Percentiles rank a stretch among this genome's conserved stretches.
These are phyloP conservation scores for Alliaria petiolata DNA, from an alignment of 345 rosid genomes.

Conservation along the genomic window DNA sequence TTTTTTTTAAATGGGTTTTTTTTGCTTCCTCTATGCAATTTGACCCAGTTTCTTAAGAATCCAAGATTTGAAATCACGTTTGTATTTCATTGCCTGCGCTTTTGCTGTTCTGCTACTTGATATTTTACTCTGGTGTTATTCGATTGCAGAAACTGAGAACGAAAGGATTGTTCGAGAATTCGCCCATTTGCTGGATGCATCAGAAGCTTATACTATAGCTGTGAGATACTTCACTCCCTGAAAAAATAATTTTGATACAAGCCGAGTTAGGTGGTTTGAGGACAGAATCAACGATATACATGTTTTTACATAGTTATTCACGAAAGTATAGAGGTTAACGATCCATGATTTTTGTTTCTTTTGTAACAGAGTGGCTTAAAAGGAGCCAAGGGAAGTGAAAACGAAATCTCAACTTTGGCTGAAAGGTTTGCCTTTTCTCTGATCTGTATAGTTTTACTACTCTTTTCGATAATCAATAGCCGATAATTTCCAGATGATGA, in stretches of 20 bases:
- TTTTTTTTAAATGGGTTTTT: no score
- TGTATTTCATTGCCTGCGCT: not conserved
- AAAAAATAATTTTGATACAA: not conserved
- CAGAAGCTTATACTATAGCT: slow-evolving; percentile 37
- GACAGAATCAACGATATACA: not conserved
- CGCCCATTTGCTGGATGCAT: slow-evolving; percentile 60
- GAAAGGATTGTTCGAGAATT: slow-evolving; percentile 78
- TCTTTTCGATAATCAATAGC: not conserved
- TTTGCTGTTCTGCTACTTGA: not conserved
- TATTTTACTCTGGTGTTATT: slow-evolving; percentile 34
- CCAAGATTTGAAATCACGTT: not conserved
- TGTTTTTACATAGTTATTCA: not conserved
- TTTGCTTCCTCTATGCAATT: no score
- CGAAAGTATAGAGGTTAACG: not conserved
- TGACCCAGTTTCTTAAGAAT: not conserved
- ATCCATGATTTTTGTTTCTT: slow-evolving; percentile 6
- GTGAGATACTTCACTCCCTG: slow-evolving; percentile 36
- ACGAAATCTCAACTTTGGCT: slow-evolving; percentile 38
- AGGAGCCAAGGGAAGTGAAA: slow-evolving; percentile 11
- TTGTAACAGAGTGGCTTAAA: slow-evolving; percentile 36
- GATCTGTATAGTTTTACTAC: not conserved
- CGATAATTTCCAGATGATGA: not conserved
- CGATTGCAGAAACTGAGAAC: slow-evolving; percentile 73
- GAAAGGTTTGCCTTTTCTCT: slow-evolving; percentile 47
- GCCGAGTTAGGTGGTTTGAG: not conserved